Percentiles rank a stretch among this genome's conserved stretches.
phyloP scores from a whole-genome alignment of 371 early-diverging fungal species.

The Mucor indicus region DNA sequence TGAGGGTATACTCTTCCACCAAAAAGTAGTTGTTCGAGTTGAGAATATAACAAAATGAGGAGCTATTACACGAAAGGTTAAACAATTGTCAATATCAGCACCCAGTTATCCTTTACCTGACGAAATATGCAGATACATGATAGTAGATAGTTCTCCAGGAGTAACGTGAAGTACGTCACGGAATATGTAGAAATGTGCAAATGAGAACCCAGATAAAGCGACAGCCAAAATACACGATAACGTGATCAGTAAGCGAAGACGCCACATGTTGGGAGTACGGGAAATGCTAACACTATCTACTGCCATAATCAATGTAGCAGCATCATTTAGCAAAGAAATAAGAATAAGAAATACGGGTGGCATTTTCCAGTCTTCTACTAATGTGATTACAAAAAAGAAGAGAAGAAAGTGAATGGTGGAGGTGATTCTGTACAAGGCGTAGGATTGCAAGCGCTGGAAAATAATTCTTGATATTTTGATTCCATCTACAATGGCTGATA shows the following conservation, averaged over 20 bases:
- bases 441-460: conserved; percentile 89
- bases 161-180: conserved; percentile 53
- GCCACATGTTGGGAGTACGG: conserved; percentile 83
- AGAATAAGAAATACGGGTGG: conserved; percentile 81
- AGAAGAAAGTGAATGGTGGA: conserved; percentile 90
- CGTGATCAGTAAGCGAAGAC: conserved; percentile 78
- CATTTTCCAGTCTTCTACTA: conserved; percentile 80
- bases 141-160: conserved; percentile 55
- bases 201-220: conserved; percentile 71
- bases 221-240: conserved; percentile 75
- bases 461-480: conserved; percentile 81
- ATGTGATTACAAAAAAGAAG: conserved; percentile 88
- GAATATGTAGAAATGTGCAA: conserved; percentile 81
- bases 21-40: conserved; percentile 82
- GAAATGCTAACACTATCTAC: conserved; percentile 89
- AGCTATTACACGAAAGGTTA: conserved; percentile 60
- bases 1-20: conserved; percentile 86
- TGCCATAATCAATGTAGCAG: conserved; percentile 89
- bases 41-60: conserved; percentile 97
- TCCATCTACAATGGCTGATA: conserved; percentile 88
- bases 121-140: conserved; percentile 92
- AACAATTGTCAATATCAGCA: no score
- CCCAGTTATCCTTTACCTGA: conserved; percentile 54
- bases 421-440: conserved; percentile 88
- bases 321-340: conserved; percentile 86